Percentiles rank a stretch among this genome's conserved stretches.
Evolutionary conservation across 1,139 yeast species (phyloP).

Genomic region (Yamadazyma conglobata): DNA sequence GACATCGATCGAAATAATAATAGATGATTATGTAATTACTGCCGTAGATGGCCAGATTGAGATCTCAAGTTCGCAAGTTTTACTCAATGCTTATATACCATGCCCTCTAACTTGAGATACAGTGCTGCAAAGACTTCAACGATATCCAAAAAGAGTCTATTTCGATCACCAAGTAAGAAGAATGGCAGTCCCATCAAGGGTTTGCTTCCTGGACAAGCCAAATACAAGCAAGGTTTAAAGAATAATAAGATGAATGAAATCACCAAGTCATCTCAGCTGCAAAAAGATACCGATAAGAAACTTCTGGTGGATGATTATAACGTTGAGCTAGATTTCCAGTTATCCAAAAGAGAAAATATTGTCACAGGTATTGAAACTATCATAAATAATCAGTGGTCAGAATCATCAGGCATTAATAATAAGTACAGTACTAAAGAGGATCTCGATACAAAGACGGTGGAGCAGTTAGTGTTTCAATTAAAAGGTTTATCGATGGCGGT

Average conservation of each 20-base stretch:
- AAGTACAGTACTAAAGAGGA: slow-evolving; percentile 19
- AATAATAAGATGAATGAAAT: neutral
- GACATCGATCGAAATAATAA: no score
- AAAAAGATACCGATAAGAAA: slow-evolving; percentile 8
- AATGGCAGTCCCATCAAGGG: slow-evolving; percentile 18
- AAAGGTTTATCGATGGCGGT: slow-evolving; percentile 30
- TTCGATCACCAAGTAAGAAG: slow-evolving; percentile 24
- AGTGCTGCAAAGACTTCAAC: slow-evolving; percentile 44
- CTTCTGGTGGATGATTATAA: slow-evolving; percentile 31
- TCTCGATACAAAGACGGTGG: slow-evolving; percentile 16
- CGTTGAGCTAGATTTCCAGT: slow-evolving; percentile 40
- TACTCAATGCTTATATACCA: slow-evolving; percentile 5
- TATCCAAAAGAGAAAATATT: slow-evolving; percentile 30
- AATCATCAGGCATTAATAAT: slow-evolving; percentile 25
- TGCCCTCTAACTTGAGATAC: slow-evolving; percentile 29
- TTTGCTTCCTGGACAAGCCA: slow-evolving; percentile 25
- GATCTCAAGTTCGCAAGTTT: slow-evolving; percentile 9
- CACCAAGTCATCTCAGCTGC: slow-evolving; percentile 4
- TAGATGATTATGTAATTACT: no score
- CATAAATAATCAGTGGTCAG: slow-evolving; percentile 39
- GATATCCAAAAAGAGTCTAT: slow-evolving; percentile 21
- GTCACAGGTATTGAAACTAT: slow-evolving; percentile 33
- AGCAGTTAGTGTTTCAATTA: slow-evolving; percentile 32
- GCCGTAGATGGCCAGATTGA: no score
- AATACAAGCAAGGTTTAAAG: slow-evolving; percentile 20